Conservation (phyloP, 371 early-diverging fungal genomes). For the Mortierella sp. region DNA sequence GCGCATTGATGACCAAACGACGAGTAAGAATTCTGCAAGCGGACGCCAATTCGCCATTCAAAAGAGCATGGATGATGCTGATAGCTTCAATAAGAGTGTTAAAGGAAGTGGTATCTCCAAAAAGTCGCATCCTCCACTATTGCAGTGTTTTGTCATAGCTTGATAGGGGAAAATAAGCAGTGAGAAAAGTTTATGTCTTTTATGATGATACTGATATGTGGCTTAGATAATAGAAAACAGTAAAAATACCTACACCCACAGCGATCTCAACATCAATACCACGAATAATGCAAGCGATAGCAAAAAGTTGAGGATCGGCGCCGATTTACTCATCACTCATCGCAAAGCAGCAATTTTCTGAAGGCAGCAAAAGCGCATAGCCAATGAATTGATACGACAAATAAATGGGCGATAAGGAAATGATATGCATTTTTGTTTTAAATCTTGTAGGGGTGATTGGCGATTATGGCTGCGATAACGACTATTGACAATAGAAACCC, state of each 20-base stretch:
- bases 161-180: too few relatives aligned
- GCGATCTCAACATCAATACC: neutral
- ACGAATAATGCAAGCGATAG: neutral
- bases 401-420: neutral
- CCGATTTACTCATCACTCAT: neutral
- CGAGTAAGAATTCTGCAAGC: too few relatives aligned
- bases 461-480: neutral
- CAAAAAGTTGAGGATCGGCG: neutral
- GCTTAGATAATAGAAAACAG: too few relatives aligned
- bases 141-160: too few relatives aligned
- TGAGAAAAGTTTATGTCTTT: too few relatives aligned
- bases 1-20: neutral
- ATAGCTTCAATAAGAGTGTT: neutral
- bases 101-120: too few relatives aligned
- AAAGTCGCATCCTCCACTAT: too few relatives aligned
- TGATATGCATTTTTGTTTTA: neutral
- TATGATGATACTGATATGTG: too few relatives aligned
- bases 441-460: neutral
- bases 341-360: constrained; percentile 36
- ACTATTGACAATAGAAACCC: neutral
- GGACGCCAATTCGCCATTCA: neutral
- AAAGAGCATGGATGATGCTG: too few relatives aligned
- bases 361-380: constrained; percentile 1
- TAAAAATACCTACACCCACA: too few relatives aligned
- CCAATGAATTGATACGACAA: neutral